Base-by-base conservation (phyloP, 805 yeast genomes). In the Saturnispora sanitii region DNA sequence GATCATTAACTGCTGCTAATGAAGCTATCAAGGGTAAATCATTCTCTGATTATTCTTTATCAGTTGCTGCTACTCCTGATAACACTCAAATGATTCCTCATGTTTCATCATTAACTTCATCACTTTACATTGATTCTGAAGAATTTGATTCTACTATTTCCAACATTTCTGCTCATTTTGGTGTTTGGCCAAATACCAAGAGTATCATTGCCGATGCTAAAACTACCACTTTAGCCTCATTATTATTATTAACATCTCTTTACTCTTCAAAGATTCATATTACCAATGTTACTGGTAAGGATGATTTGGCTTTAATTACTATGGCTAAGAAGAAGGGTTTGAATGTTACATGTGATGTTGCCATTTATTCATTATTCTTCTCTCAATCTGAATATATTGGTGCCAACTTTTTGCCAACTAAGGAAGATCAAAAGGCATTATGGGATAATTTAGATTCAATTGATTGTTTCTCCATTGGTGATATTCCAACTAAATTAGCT, bases 201-300 rank as follows among this genome's bases (percentile, higher is more conserved):
- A 90, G 92, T 45, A 81, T 90, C 45, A 72, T 88, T 48, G 86
- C 96, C 32, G 96, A 90, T 63, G 96, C 97, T 37, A 79, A 76
- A 59, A 79, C 90, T 20, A 83, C 96, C 30, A 90, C 86, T 55
- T 70, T 90, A 55, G 97, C 97, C n/a, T 83, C 95, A 3, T 81
- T 88, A 34, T 67, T 90, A 58, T 72, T 90, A 55, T 69, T 90
- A 64, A 95, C 96, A 33, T 82, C 95, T 21, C 72, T 90, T 57
- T 87, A 84, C 69, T 73, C 68, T 64, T 75, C 94, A 55, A 68
- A 86, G 31, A 81, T 90, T 49, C 97, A 90, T 62, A 79, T 90
- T 52, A 84, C 95, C 42, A 87, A 83, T 50, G 92, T 90, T 38
- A 76, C 83, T 32, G 71, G 81, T 45, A 77, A 72, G 57, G 85